Conservation (phyloP, 352 stramenopile species). For the Phytophthora capsici region DNA sequence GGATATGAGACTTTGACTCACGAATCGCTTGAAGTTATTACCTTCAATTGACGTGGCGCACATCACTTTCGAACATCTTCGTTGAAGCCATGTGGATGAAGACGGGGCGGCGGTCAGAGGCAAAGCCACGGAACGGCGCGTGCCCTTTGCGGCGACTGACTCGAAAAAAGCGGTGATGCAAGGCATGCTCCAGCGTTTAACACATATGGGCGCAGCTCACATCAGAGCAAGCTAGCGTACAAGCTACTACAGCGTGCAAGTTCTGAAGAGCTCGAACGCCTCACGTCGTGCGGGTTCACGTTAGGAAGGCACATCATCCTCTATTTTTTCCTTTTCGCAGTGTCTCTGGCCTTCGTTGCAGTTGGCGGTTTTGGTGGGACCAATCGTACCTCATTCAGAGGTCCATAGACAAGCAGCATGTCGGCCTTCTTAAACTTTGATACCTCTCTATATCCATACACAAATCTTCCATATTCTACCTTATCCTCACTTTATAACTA, state of each 20-base stretch:
- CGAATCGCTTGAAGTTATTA: not conserved
- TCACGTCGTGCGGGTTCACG: conserved; percentile 4
- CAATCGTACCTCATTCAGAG: conserved; percentile 4
- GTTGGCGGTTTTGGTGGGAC: conserved; percentile 23
- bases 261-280: not conserved
- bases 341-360: conserved; percentile 24
- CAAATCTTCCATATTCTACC: not conserved
- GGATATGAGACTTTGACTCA: too few species aligned
- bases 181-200: conserved; percentile 3
- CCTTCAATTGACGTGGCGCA: conserved; percentile 10
- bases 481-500: not conserved
- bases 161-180: conserved; percentile 5
- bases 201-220: not conserved
- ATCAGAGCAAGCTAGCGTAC: not conserved
- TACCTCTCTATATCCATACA: not conserved
- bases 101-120: conserved; percentile 3
- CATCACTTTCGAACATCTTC: too few species aligned
- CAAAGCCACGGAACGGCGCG: conserved; percentile 12
- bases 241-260: not conserved
- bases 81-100: conserved; percentile 12
- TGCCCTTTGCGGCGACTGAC: conserved; percentile 23
- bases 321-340: conserved; percentile 3
- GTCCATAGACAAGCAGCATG: conserved; percentile 24
- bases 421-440: not conserved
- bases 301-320: not conserved